Evolutionary conservation across 1,139 yeast genomes (phyloP).

Genomic region (Komagataea norvegica): DNA sequence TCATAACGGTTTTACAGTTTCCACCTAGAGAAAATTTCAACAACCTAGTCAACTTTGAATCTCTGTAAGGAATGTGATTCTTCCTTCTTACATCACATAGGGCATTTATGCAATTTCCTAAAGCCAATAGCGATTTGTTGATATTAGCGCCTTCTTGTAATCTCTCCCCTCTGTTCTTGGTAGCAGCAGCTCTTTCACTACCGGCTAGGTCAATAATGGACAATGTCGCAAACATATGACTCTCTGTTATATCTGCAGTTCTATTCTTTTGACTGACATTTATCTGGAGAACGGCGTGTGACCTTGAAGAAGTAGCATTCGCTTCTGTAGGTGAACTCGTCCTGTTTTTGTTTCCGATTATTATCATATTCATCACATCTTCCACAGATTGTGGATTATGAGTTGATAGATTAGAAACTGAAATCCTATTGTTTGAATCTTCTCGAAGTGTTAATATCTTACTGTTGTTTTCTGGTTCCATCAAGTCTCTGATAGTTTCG

Average conservation of each 20-base stretch:
- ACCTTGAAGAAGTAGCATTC: slow-evolving; percentile 82
- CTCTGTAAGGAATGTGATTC: slow-evolving; percentile 84
- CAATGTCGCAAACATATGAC: slow-evolving; percentile 71
- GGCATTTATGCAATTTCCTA: slow-evolving; percentile 93
- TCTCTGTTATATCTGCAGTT: slow-evolving; percentile 60
- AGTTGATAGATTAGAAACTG: slow-evolving; percentile 68
- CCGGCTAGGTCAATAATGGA: slow-evolving; percentile 92
- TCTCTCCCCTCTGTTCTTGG: slow-evolving; percentile 75
- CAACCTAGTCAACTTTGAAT: slow-evolving; percentile 80
- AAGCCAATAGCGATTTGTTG: slow-evolving; percentile 77
- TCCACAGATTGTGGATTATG: slow-evolving; percentile 63
- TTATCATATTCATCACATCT: slow-evolving; percentile 77
- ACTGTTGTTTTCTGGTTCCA: slow-evolving; percentile 46
- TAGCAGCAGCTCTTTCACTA: slow-evolving; percentile 89
- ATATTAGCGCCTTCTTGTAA: slow-evolving; percentile 90
- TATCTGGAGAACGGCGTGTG: slow-evolving; percentile 88
- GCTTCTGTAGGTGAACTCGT: slow-evolving; percentile 89
- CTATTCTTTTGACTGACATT: slow-evolving; percentile 60
- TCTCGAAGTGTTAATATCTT: slow-evolving; percentile 59
- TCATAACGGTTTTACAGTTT: slow-evolving; percentile 91
- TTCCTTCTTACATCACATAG: slow-evolving; percentile 66
- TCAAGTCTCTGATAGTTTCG: slow-evolving; percentile 77
- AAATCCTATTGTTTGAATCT: slow-evolving; percentile 60
- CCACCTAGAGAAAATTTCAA: slow-evolving; percentile 92
- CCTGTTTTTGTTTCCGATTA: slow-evolving; percentile 68